Base-by-base conservation (phyloP, 1,139 yeast genomes). In the Kazachstania sp. region DNA sequence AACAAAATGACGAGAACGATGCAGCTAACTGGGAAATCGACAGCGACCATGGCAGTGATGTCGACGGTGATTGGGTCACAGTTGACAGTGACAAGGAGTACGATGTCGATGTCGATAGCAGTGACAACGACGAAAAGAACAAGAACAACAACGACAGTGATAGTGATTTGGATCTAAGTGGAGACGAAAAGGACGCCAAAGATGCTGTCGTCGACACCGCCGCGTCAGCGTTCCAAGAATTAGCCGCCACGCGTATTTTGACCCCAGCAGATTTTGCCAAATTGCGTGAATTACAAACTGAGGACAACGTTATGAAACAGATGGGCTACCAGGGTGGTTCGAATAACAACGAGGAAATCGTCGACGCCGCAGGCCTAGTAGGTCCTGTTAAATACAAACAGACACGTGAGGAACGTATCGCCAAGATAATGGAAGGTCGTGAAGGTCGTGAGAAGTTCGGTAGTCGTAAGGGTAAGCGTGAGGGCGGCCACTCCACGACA, bases 181-280 rank as follows among this genome's bases (percentile, higher is more conserved):
- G 61, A 53, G 55, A 56, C 32, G 63, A 61, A 41, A 50, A 54
- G 28, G 55, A 49, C 40, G 45, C 49, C 37, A 53, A 59, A 12
- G 49, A 48, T 37, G 50, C 28, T 39, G 41, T 52, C 48, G 57
- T 57, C 45, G 49, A 62, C 45, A 60, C 61, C 57, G 42, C 71
- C 4, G 73, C 67, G 44, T 68, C 69, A 44, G 83, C 83, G 1
- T 74, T 83, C 67, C 71, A 73, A 52, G 82, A 82, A 47, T 63
- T 88, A 40, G 81, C 94, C 38, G 72, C 90, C 2, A 72, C 82
- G 16, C 78, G 87, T 56, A 85, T 92, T 51, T 75, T 92, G 56
- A 92, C 98, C 0, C 98, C 98, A 23, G 97, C 97, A 0, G 98
- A 92, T 71, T 92, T 90, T 65, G 95, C 95, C 56, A 90, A 90